These are phyloP conservation scores for Diaporthe nobilis DNA, from an alignment of 2,329 filamentous ascomycete genomes.

Conservation along the genomic window DNA sequence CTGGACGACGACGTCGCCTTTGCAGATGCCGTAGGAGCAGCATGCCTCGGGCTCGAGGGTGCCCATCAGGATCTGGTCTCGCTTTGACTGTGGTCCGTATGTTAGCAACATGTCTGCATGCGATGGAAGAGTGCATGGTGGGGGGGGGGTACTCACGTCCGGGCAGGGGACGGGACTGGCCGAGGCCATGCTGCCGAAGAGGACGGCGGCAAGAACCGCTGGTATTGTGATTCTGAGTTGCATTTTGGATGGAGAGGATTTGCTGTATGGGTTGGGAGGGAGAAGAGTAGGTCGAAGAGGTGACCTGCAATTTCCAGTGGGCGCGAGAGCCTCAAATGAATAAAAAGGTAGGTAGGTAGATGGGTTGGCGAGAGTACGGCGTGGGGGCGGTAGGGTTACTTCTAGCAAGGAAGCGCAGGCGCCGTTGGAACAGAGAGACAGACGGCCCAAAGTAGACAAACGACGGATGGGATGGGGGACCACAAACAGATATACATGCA, in stretches of 20 bases:
- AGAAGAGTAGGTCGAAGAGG: not conserved
- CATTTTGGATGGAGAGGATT: conserved; percentile 24
- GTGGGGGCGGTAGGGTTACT: not conserved
- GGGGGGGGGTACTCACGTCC: conserved; percentile 32
- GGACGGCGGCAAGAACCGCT: conserved; percentile 34
- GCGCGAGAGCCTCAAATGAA: not conserved
- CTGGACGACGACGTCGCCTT: conserved; percentile 41
- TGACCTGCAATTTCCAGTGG: not conserved
- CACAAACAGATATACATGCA: conserved; percentile 32
- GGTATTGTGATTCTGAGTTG: conserved; percentile 30
- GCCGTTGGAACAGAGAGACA: not conserved
- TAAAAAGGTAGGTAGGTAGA: not conserved
- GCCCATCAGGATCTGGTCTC: conserved; percentile 41
- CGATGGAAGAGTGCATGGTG: not conserved
- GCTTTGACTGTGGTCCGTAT: conserved; percentile 21
- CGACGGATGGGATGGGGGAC: not conserved
- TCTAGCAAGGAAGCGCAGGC: not conserved
- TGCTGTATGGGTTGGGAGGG: not conserved
- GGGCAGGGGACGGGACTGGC: conserved; percentile 41
- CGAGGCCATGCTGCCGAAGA: conserved; percentile 37
- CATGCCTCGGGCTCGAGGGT: conserved; percentile 39
- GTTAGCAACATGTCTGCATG: not conserved
- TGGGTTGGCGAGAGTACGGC: not conserved
- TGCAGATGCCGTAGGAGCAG: conserved; percentile 42
- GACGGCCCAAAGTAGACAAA: not conserved